Evolutionary conservation across 2,329 filamentous ascomycete species (phyloP), one percentile per base, ranked within the genome.

Genomic region (Aspergillus candidus): DNA sequence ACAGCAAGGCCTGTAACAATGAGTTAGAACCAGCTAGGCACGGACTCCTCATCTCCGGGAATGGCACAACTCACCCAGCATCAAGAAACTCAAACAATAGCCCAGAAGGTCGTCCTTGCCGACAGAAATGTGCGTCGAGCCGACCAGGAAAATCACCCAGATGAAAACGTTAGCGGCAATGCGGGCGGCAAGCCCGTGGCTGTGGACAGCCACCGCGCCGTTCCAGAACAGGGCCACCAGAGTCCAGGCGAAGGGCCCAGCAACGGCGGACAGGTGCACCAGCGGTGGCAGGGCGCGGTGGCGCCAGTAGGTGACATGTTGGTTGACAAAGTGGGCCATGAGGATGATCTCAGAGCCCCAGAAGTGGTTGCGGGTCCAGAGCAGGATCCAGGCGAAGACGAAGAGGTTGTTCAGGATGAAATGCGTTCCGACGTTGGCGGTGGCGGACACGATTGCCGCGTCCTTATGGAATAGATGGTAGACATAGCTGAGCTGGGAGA

Each of bases 161-260:
- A 95, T 86, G 56, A 89, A 88, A 53, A 94, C 73, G 61, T 95
- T 94, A 40, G 86, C 88, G 17, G 93, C 78, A 53, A 94, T 83
- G 38, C 87, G 75, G n/a, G 86, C 83, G 2, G 83, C 74, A 4
- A 88, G 66, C 46, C 72, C 77, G 45, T 82, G 71, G 6, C 81
- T 76, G 60, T 87, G 74, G n/a, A 91, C 79, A 62, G 86, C 86
- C 38, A 90, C 82, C 14, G 89, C 88, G 7, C 89, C 89, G 56
- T 88, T 87, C 87, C 88, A 94, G 73, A 90, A 91, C 41, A 95
- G 75, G 27, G 86, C 85, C 11, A 91, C 82, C 60, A 93, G 86
- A 11, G 84, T 89, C 86, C 88, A 95, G 1, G 84, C 86, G 54
- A 94, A 73, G 5, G 89, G 89, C 0, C 82, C 86, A 12, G 84